Percentiles rank a stretch among this genome's conserved stretches.
Evolutionary conservation across 2,329 filamentous ascomycete species (phyloP).

Genomic region (Coniochaeta pulveracea): DNA sequence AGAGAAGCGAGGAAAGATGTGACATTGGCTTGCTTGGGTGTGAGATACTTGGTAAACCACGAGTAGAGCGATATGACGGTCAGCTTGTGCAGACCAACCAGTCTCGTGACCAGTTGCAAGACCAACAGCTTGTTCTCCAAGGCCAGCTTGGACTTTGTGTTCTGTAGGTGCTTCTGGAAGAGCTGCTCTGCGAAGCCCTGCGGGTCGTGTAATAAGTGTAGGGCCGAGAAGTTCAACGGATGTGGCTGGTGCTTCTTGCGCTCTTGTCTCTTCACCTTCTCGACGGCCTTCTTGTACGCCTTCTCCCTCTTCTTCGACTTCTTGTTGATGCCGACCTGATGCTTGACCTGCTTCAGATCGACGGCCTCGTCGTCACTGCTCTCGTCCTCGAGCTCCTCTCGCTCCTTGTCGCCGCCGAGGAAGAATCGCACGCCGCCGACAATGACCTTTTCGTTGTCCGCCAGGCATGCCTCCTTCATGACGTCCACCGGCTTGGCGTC

Average conservation of each 20-base stretch:
- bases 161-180: slow-evolving; percentile 85
- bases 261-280: slow-evolving; percentile 73
- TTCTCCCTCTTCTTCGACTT: slow-evolving; percentile 84
- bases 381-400: slow-evolving; percentile 85
- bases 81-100: slow-evolving; percentile 87
- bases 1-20: slow-evolving; percentile 88
- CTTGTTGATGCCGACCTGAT: slow-evolving; percentile 88
- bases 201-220: slow-evolving; percentile 88
- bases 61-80: slow-evolving; percentile 87
- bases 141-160: slow-evolving; percentile 70
- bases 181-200: slow-evolving; percentile 86
- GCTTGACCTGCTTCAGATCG: slow-evolving; percentile 72
- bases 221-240: slow-evolving; percentile 86
- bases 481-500: slow-evolving; percentile 93
- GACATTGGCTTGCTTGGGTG: slow-evolving; percentile 77
- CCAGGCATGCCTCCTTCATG: slow-evolving; percentile 87
- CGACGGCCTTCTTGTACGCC: slow-evolving; percentile 67
- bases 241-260: slow-evolving; percentile 82
- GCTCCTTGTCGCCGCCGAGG: slow-evolving; percentile 88
- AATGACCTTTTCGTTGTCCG: slow-evolving; percentile 88
- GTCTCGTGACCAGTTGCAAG: slow-evolving; percentile 77
- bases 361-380: slow-evolving; percentile 70
- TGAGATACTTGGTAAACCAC: slow-evolving; percentile 89
- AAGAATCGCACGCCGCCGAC: slow-evolving; percentile 86
- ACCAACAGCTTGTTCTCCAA: slow-evolving; percentile 86